Conservation (phyloP, 2,329 filamentous ascomycete genomes). For the Xylogone sp. region DNA sequence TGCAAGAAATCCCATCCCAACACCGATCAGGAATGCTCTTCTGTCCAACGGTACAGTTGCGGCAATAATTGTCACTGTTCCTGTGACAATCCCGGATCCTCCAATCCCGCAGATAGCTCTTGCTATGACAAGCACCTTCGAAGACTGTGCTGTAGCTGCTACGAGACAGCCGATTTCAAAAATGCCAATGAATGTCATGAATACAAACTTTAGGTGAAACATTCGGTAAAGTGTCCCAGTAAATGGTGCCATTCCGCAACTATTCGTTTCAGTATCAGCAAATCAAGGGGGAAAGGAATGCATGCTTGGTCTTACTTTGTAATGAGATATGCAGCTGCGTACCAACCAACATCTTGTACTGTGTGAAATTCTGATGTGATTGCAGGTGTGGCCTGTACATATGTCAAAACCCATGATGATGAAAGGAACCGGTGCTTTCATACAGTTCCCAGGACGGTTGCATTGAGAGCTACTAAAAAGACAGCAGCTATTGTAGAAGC, state of each 20-base stretch:
- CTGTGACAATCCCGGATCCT: constrained; percentile 46
- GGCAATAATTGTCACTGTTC: constrained; percentile 47
- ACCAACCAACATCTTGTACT: constrained; percentile 30
- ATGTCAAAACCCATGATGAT: not conserved
- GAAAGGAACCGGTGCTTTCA: too few species aligned
- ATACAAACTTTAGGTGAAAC: constrained; percentile 25
- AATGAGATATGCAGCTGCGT: constrained; percentile 32
- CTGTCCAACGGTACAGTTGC: constrained; percentile 19
- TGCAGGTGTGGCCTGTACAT: constrained; percentile 14
- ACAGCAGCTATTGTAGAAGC: too few species aligned
- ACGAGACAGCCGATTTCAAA: constrained; percentile 54
- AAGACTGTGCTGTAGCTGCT: constrained; percentile 46
- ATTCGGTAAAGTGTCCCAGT: constrained; percentile 45
- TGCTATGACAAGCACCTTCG: constrained; percentile 50
- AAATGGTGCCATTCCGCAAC: constrained; percentile 45
- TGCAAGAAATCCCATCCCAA: constrained; percentile 14
- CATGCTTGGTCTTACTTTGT: constrained; percentile 12
- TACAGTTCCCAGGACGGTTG: too few species aligned
- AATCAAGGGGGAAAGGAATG: too few species aligned
- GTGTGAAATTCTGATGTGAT: constrained; percentile 23
- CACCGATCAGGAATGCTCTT: constrained; percentile 13
- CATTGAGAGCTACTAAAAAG: too few species aligned
- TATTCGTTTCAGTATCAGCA: constrained; percentile 15
- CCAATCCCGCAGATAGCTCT: constrained; percentile 51
- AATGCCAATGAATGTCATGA: constrained; percentile 32